A percentile compares a stretch with the other conserved stretches of the same genome.
Conservation (phyloP, 371 early-diverging fungal genomes). For the Mucor mucedo region DNA sequence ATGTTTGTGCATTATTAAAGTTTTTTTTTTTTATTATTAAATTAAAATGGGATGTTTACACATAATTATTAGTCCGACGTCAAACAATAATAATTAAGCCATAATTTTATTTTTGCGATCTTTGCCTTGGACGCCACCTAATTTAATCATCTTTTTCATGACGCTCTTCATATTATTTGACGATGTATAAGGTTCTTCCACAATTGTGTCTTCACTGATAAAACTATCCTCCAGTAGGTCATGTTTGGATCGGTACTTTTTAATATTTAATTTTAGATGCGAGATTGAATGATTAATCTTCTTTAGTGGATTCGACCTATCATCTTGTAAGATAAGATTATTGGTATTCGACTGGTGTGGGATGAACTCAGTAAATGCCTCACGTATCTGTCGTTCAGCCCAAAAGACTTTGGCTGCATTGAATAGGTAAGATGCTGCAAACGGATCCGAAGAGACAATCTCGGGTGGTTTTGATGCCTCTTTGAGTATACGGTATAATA, state of each 20-base stretch:
- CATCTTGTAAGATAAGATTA: not conserved
- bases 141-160: slow-evolving; percentile 44
- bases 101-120: slow-evolving; percentile 13
- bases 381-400: slow-evolving; percentile 24
- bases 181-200: slow-evolving; percentile 14
- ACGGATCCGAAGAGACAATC: slow-evolving; percentile 35
- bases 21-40: not conserved
- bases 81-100: not conserved
- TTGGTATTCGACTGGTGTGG: slow-evolving; percentile 4
- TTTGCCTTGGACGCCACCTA: slow-evolving; percentile 29
- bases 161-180: slow-evolving; percentile 35
- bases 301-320: slow-evolving; percentile 24
- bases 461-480: slow-evolving; percentile 34
- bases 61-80: not conserved
- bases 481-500: slow-evolving; percentile 39
- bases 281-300: slow-evolving; percentile 47
- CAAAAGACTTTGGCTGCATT: slow-evolving; percentile 13
- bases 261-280: slow-evolving; percentile 42
- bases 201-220: slow-evolving; percentile 17
- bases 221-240: slow-evolving; percentile 23
- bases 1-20: too few relatives aligned
- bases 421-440: slow-evolving; percentile 39
- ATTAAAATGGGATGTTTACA: too few relatives aligned
- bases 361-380: slow-evolving; percentile 39
- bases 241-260: slow-evolving; percentile 33